Percentiles rank a stretch among this genome's conserved stretches.
Conservation (phyloP, 352 stramenopile genomes). For the Pythium phragmitis region DNA sequence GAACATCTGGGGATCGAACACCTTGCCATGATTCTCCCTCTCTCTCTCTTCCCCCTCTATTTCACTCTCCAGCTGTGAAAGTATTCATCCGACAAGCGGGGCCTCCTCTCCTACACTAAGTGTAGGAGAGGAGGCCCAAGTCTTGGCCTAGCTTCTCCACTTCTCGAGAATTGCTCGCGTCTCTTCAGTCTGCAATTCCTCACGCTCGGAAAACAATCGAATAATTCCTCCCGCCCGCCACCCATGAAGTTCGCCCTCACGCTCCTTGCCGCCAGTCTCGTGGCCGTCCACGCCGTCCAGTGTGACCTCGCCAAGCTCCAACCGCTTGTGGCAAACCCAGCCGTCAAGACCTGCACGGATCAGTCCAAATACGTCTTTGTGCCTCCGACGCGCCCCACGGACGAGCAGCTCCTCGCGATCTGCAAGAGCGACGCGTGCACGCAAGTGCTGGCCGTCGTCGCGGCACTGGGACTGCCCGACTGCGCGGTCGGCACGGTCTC, state of each 20-base stretch:
- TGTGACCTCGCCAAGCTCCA: slow-evolving; percentile 21
- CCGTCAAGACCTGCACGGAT: slow-evolving; percentile 12
- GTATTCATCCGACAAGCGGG: no score
- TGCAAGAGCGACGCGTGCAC: slow-evolving; percentile 26
- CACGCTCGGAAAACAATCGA: no score
- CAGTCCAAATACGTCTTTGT: slow-evolving; percentile 21
- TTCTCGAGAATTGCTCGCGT: no score
- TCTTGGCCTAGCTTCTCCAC: no score
- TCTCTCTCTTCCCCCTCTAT: no score
- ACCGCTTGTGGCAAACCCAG: slow-evolving; percentile 16
- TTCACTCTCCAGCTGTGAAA: no score
- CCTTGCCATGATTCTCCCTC: no score
- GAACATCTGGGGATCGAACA: no score
- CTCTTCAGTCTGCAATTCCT: no score
- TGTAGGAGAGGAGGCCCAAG: no score
- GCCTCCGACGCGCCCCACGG: slow-evolving; percentile 21
- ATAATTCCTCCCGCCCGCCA: no score
- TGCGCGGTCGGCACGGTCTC: slow-evolving; percentile 23
- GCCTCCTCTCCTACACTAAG: no score
- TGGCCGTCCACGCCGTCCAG: slow-evolving; percentile 3
- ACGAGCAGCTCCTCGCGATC: slow-evolving; percentile 22
- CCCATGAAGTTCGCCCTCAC: neutral
- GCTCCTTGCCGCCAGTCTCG: slow-evolving; percentile 8
- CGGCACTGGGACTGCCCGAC: slow-evolving; percentile 14
- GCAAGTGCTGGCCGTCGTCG: slow-evolving; percentile 17